Conservation (phyloP, 345 rosid species). For the Eucalyptus dawsonii region DNA sequence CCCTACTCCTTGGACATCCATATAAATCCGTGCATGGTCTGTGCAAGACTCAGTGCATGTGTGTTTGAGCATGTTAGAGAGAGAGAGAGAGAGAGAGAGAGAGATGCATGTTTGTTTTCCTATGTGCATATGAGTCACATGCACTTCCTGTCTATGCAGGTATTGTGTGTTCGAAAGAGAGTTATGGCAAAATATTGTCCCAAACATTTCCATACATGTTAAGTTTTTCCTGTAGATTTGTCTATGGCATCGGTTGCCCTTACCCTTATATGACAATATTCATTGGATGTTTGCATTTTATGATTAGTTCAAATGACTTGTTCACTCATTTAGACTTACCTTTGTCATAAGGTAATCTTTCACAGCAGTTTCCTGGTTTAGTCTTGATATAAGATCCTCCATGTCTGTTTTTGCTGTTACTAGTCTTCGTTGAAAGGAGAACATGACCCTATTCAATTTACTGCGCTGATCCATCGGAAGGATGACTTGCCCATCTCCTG, state of each 20-base stretch:
- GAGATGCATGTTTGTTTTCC: not conserved
- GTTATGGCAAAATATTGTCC: not conserved
- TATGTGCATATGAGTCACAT: not conserved
- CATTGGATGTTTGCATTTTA: not conserved
- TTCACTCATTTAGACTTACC: conserved; percentile 21
- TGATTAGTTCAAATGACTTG: not conserved
- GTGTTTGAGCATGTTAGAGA: not conserved
- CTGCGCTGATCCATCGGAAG: conserved; percentile 79
- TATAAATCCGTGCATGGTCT: not conserved
- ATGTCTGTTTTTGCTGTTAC: conserved; percentile 84
- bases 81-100: not conserved
- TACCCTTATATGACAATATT: not conserved
- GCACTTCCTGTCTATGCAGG: not conserved
- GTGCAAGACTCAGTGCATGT: not conserved
- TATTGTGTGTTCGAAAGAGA: not conserved
- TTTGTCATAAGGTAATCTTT: conserved; percentile 80
- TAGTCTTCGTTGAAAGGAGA: conserved; percentile 65
- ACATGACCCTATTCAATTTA: conserved; percentile 68
- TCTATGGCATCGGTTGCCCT: not conserved
- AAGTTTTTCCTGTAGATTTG: not conserved
- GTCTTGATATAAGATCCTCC: conserved; percentile 91
- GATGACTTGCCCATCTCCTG: conserved; percentile 49
- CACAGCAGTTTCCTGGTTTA: conserved; percentile 84
- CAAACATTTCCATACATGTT: not conserved
- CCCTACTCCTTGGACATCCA: not conserved